Percentiles rank a stretch among this genome's conserved stretches.
phyloP scores from a whole-genome alignment of 306 rosid species.

The Echinosophora koreensis region DNA sequence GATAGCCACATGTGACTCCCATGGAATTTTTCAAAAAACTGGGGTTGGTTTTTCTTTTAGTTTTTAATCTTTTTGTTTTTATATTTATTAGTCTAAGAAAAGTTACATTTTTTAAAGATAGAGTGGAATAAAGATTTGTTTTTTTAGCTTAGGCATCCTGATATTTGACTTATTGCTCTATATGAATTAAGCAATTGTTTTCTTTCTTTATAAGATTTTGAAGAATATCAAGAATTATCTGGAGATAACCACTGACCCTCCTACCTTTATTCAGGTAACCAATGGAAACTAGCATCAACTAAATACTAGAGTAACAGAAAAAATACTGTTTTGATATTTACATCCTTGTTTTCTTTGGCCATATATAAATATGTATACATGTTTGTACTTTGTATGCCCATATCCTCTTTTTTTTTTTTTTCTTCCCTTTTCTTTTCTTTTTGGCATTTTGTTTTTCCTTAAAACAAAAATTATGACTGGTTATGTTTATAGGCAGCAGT shows the following conservation, averaged over 20 bases:
- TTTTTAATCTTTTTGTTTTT: not conserved
- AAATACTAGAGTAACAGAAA: not conserved
- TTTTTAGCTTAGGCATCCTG: not conserved
- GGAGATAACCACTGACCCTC: constrained; percentile 60
- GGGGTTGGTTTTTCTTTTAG: constrained; percentile 54
- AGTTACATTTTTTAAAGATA: not conserved
- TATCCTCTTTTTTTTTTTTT: not conserved
- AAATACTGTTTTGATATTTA: not conserved
- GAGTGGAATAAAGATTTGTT: not conserved
- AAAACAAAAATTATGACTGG: constrained; percentile 5
- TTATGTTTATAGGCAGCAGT: constrained; percentile 63
- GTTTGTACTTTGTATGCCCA: not conserved
- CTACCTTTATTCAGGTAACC: constrained; percentile 70
- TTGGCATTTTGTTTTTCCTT: not conserved
- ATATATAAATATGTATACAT: not conserved
- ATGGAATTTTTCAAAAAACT: constrained; percentile 54
- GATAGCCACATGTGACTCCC: constrained; percentile 66
- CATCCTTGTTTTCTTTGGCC: not conserved
- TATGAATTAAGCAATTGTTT: constrained; percentile 4
- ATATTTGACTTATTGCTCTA: not conserved
- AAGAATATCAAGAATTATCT: constrained; percentile 54
- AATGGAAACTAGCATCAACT: constrained; percentile 20
- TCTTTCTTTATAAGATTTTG: constrained; percentile 52
- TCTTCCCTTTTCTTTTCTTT: not conserved
- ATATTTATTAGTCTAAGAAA: not conserved